A percentile compares a stretch with the other conserved stretches of the same genome.
Evolutionary conservation across 2,329 filamentous ascomycete species (phyloP).

Genomic region (Stagonosporopsis rhizophila): DNA sequence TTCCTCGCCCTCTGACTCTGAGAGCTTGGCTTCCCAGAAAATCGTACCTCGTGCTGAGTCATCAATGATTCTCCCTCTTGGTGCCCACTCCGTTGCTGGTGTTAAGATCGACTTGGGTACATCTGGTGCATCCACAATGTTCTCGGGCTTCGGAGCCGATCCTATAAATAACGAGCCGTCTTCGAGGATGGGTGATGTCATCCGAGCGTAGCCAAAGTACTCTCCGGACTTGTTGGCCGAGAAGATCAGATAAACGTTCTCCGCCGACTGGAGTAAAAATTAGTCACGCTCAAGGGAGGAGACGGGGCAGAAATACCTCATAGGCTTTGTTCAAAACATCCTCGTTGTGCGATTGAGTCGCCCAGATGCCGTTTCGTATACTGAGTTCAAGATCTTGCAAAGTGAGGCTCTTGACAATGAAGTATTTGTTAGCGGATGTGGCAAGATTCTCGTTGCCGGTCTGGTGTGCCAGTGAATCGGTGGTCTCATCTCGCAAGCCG

Average conservation of each 20-base stretch:
- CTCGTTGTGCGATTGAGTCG: conserved; percentile 94
- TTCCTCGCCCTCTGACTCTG: conserved; percentile 61
- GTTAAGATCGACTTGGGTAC: conserved; percentile 82
- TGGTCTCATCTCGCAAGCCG: conserved; percentile 14
- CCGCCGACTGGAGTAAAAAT: conserved; percentile 64
- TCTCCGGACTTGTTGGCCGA: conserved; percentile 98
- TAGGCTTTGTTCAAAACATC: conserved; percentile 82
- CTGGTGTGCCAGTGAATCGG: conserved; percentile 20
- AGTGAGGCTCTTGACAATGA: conserved; percentile 91
- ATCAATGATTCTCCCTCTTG: conserved; percentile 86
- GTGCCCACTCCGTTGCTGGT: conserved; percentile 76
- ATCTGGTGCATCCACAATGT: conserved; percentile 63
- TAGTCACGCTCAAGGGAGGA: conserved; percentile 9
- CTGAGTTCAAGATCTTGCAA: conserved; percentile 89
- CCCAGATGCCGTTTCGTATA: conserved; percentile 88
- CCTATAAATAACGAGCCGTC: conserved; percentile 60
- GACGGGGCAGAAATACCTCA: conserved; percentile 62
- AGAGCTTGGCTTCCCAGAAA: conserved; percentile 86
- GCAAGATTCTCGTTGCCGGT: conserved; percentile 19
- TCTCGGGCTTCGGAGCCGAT: conserved; percentile 69
- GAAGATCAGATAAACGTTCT: conserved; percentile 90
- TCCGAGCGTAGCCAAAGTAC: conserved; percentile 93
- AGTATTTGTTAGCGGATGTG: conserved; percentile 75
- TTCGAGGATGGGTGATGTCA: conserved; percentile 83
- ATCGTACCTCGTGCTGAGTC: conserved; percentile 94